These are phyloP conservation scores for Suaeda aralocaspica DNA, from an alignment of 148 eudicot species.

Conservation along the genomic window DNA sequence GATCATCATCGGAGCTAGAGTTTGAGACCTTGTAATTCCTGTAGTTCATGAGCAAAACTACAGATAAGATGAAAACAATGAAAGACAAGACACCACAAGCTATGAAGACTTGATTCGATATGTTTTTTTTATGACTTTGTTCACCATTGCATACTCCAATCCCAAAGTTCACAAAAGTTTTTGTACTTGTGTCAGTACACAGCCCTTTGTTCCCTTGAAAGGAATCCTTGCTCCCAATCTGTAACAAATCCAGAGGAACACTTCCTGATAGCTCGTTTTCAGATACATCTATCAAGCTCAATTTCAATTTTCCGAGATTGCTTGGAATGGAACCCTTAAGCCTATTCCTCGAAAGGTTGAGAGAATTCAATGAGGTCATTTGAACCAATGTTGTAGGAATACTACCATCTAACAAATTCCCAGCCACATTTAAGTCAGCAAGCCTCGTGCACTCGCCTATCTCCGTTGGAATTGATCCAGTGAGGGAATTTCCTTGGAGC, in stretches of 20 bases:
- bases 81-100: constrained; percentile 43
- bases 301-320: constrained; percentile 52
- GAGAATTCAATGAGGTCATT: constrained; percentile 64
- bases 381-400: constrained; percentile 54
- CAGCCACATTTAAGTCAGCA: constrained; percentile 69
- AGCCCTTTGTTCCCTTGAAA: constrained; percentile 64
- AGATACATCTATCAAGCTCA: constrained; percentile 72
- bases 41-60: constrained; percentile 46
- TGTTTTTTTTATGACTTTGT: constrained; percentile 22
- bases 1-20: constrained; percentile 20
- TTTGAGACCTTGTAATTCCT: constrained; percentile 42
- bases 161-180: constrained; percentile 22
- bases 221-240: constrained; percentile 53
- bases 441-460: constrained; percentile 55
- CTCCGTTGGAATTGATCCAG: constrained; percentile 62
- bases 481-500: constrained; percentile 51
- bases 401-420: constrained; percentile 48
- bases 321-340: constrained; percentile 60
- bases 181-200: constrained; percentile 39
- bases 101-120: constrained; percentile 29
- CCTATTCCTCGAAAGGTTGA: constrained; percentile 71
- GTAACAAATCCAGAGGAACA: constrained; percentile 49
- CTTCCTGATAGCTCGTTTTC: constrained; percentile 65
- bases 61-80: constrained; percentile 40
- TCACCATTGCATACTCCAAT: constrained; percentile 35